Percentiles rank a stretch among this genome's conserved stretches.
Evolutionary conservation across 257 asterid genomes (phyloP).

Genomic region (Thymus mandschuricus): DNA sequence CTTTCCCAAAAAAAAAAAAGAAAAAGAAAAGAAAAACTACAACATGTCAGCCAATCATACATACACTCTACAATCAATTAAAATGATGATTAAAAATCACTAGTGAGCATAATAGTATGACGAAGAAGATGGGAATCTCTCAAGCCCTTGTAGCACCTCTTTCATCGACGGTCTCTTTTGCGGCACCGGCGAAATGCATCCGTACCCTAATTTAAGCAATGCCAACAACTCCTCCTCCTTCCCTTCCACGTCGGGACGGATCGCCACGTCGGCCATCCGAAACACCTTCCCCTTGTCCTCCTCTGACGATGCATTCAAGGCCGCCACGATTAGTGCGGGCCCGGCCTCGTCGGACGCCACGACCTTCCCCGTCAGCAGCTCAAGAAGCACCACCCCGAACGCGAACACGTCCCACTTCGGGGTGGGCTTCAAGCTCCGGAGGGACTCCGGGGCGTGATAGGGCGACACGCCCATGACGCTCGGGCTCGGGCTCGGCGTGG

Average conservation of each 20-base stretch:
- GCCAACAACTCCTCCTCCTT: constrained; percentile 77
- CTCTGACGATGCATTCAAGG: constrained; percentile 32
- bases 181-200: constrained; percentile 68
- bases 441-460: constrained; percentile 86
- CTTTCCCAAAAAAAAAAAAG: too few relatives aligned
- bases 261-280: constrained; percentile 78
- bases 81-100: constrained; percentile 23
- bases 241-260: constrained; percentile 86
- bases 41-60: constrained; percentile 43
- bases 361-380: constrained; percentile 73
- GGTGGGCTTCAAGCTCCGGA: constrained; percentile 86
- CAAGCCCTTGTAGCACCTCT: constrained; percentile 82
- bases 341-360: constrained; percentile 67
- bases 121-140: constrained; percentile 61
- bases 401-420: constrained; percentile 92
- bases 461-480: constrained; percentile 73
- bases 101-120: constrained; percentile 44
- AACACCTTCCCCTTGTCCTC: constrained; percentile 63
- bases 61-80: constrained; percentile 45
- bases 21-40: constrained; percentile 13
- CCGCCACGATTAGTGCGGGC: constrained; percentile 42
- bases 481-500: constrained; percentile 89
- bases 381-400: constrained; percentile 75
- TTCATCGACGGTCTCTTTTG: constrained; percentile 92
- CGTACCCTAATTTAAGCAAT: constrained; percentile 72